Evolutionary conservation across 148 eudicot genomes (phyloP).

Genomic region (Pouteria glomerata): DNA sequence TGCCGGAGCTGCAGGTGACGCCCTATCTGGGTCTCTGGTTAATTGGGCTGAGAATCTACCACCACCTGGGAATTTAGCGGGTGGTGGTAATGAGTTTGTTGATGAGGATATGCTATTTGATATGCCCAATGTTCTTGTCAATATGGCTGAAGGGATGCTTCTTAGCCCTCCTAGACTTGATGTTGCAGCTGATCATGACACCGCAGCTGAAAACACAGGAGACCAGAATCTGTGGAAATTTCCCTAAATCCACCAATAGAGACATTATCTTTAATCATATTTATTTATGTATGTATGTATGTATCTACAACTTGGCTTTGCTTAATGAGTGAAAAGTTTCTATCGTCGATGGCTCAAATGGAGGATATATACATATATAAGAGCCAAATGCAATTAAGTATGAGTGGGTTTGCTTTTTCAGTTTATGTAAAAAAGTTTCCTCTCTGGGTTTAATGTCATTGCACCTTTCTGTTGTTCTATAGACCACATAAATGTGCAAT

Average conservation of each 20-base stretch:
- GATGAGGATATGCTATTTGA: slow-evolving; percentile 77
- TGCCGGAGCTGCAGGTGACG: slow-evolving; percentile 47
- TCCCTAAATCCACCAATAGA: slow-evolving; percentile 14
- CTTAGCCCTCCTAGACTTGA: slow-evolving; percentile 65
- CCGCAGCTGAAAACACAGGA: background rate
- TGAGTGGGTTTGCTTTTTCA: slow-evolving; percentile 6
- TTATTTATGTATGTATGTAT: background rate
- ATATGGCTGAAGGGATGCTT: slow-evolving; percentile 77
- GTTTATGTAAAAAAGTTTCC: background rate
- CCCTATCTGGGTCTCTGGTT: slow-evolving; percentile 20
- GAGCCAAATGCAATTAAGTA: background rate
- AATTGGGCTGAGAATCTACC: background rate
- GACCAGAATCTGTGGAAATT: slow-evolving; percentile 52
- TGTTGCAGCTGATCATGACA: slow-evolving; percentile 12
- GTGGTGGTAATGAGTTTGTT: slow-evolving; percentile 21
- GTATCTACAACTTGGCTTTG: background rate
- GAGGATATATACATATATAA: no score
- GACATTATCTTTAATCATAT: background rate
- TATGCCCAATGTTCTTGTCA: slow-evolving; percentile 67
- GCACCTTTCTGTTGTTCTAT: background rate
- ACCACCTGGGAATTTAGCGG: background rate
- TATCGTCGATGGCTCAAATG: background rate
- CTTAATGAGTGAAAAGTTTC: background rate
- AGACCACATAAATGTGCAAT: background rate
- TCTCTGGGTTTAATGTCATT: background rate